Conservation (phyloP, 1,139 yeast genomes). For the Diutina pseudorugosa region DNA sequence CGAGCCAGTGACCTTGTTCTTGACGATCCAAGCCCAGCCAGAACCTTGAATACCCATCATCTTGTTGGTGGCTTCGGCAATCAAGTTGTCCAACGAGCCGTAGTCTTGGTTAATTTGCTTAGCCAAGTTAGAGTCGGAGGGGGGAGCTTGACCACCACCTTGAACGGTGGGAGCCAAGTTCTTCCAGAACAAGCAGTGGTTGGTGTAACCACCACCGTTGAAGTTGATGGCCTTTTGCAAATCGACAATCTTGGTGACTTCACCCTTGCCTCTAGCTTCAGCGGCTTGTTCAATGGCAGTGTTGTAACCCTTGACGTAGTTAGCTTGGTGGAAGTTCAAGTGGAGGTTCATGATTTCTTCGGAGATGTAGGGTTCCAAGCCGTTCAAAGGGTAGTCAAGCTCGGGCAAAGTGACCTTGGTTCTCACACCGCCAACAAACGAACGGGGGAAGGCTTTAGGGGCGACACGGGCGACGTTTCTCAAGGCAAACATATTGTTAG, state of each 20-base stretch:
- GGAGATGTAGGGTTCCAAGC: slow-evolving; percentile 82
- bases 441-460: not conserved
- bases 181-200: slow-evolving; percentile 86
- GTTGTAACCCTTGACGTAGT: slow-evolving; percentile 85
- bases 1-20: slow-evolving; percentile 61
- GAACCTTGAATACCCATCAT: slow-evolving; percentile 94
- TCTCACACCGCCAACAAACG: slow-evolving; percentile 5
- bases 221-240: slow-evolving; percentile 76
- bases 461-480: not conserved
- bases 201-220: slow-evolving; percentile 91
- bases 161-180: slow-evolving; percentile 70
- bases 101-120: slow-evolving; percentile 54
- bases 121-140: slow-evolving; percentile 46
- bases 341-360: slow-evolving; percentile 86
- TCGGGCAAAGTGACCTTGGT: slow-evolving; percentile 68
- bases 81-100: slow-evolving; percentile 70
- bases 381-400: slow-evolving; percentile 78
- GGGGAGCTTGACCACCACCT: slow-evolving; percentile 66
- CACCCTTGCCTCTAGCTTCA: slow-evolving; percentile 57
- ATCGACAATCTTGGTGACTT: slow-evolving; percentile 54
- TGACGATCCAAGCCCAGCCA: slow-evolving; percentile 95
- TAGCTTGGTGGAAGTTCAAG: slow-evolving; percentile 89
- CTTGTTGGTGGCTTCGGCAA: slow-evolving; percentile 55
- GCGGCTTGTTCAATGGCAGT: slow-evolving; percentile 67
- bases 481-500: slow-evolving; percentile 2